Conservation (phyloP, 345 rosid genomes). For the Eutrema yunnanense region DNA sequence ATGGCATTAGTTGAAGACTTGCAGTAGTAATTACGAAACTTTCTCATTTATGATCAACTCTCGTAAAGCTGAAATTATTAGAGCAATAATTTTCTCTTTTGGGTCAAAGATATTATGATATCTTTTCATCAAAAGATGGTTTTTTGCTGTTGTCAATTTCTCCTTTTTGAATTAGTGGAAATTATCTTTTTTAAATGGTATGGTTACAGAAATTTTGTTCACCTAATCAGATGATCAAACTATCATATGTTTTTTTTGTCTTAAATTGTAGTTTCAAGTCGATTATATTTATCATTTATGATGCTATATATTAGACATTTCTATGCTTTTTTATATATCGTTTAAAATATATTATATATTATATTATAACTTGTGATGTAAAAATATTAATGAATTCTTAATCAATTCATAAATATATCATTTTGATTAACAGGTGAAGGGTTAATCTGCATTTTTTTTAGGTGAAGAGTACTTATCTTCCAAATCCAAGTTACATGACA, state of each 20-base stretch:
- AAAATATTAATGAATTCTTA: too few species aligned
- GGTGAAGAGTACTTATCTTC: too few species aligned
- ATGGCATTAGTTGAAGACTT: not conserved
- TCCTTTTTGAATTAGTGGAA: conserved; percentile 25
- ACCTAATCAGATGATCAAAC: conserved; percentile 8
- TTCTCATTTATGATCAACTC: not conserved
- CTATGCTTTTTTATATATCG: too few species aligned
- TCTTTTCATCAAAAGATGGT: conserved; percentile 2
- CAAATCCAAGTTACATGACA: too few species aligned
- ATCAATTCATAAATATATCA: too few species aligned
- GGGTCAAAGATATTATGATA: conserved; percentile 23
- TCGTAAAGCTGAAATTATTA: conserved; percentile 10
- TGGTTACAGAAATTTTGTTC: not conserved
- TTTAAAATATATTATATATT: too few species aligned
- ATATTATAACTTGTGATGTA: too few species aligned
- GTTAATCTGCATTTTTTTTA: too few species aligned
- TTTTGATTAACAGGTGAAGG: too few species aligned
- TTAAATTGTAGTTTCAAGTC: not conserved
- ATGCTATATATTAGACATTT: not conserved
- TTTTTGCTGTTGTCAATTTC: conserved; percentile 10
- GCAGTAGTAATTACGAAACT: not conserved
- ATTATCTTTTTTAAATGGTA: not conserved
- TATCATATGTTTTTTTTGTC: conserved; percentile 4
- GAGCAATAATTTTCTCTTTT: conserved; percentile 17
- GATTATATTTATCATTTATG: not conserved